Percentiles rank a stretch among this genome's conserved stretches.
These are phyloP conservation scores for Fusarium nanum DNA, from an alignment of 2,329 filamentous ascomycete genomes.

Conservation along the genomic window DNA sequence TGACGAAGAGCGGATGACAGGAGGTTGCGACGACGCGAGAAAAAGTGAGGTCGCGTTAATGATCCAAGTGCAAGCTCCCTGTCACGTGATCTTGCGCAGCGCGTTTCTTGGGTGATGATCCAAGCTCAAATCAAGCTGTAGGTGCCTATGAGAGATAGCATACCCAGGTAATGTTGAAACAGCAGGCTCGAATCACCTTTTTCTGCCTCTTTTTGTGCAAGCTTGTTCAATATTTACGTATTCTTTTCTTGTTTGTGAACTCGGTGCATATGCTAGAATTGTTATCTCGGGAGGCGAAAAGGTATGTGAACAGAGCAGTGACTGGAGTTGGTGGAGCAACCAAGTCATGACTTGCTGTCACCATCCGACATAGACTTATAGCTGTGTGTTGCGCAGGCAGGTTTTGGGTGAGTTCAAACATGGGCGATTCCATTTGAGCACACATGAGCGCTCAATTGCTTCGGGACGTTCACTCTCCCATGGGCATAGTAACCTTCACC, in stretches of 20 bases:
- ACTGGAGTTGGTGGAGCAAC: conserved; percentile 40
- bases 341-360: not conserved
- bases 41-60: conserved; percentile 59
- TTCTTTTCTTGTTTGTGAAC: not conserved
- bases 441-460: not conserved
- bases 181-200: not conserved
- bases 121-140: conserved; percentile 25
- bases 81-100: conserved; percentile 52
- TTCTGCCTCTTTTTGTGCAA: not conserved
- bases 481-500: not conserved
- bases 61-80: conserved; percentile 43
- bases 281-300: not conserved
- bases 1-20: conserved; percentile 42
- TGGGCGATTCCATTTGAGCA: not conserved
- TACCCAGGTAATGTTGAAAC: not conserved
- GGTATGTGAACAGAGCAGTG: not conserved
- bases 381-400: not conserved
- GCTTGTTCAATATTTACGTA: not conserved
- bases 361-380: not conserved
- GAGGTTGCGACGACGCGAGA: conserved; percentile 53
- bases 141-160: not conserved
- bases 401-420: not conserved
- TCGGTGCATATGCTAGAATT: not conserved
- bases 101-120: conserved; percentile 42
- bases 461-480: not conserved